These are phyloP conservation scores for Penicillium salamii DNA, from an alignment of 495 filamentous ascomycete genomes.

Conservation along the genomic window DNA sequence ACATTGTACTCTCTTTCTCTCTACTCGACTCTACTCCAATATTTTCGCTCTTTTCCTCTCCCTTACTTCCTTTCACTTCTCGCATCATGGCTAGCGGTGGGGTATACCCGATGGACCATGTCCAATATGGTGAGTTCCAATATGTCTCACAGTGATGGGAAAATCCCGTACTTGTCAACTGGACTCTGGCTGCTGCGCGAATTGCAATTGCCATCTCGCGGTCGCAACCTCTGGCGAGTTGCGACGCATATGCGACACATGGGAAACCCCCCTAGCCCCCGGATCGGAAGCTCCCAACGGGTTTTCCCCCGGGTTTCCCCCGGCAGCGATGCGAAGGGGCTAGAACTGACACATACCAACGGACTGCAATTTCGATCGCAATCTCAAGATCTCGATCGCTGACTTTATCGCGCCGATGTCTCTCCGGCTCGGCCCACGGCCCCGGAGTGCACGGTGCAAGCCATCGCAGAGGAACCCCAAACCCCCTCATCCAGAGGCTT, in stretches of 20 bases:
- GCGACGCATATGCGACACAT: too few relatives aligned
- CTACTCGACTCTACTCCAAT: neutral
- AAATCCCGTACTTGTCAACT: too few relatives aligned
- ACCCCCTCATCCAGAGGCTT: conserved; percentile 26
- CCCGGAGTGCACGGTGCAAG: conserved; percentile 15
- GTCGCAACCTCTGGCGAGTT: too few relatives aligned
- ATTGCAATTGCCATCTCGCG: too few relatives aligned
- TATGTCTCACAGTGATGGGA: neutral
- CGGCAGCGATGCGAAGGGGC: neutral
- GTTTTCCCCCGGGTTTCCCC: neutral
- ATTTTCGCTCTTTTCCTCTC: conserved; percentile 3
- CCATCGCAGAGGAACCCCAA: conserved; percentile 23
- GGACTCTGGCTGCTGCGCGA: too few relatives aligned
- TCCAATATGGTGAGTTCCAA: conserved; percentile 26
- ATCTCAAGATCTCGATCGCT: neutral
- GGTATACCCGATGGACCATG: conserved; percentile 26
- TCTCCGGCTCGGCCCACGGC: conserved; percentile 10
- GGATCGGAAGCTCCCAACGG: too few relatives aligned
- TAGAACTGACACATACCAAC: conserved; percentile 1
- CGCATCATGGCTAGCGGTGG: conserved; percentile 23
- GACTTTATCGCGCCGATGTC: conserved; percentile 1
- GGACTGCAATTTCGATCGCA: neutral
- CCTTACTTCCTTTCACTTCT: conserved; percentile 6
- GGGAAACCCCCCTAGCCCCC: too few relatives aligned
- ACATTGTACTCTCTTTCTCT: neutral